phyloP scores from a whole-genome alignment of 2,329 filamentous ascomycete genomes.

The Coniochaeta sp. region DNA sequence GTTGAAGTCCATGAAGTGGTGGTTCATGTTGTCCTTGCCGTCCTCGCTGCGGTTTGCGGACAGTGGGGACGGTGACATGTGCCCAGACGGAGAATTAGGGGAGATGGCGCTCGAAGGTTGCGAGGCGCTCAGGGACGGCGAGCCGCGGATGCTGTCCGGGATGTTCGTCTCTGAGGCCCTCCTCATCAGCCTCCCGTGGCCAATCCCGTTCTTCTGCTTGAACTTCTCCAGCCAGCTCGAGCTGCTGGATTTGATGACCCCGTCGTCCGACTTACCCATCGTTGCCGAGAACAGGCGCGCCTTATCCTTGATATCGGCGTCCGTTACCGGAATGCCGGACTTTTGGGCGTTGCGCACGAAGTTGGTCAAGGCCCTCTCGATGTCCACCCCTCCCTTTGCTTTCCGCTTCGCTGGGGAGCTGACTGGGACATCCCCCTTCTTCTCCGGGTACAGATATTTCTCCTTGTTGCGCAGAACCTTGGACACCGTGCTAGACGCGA shows the following conservation, averaged over 20 bases:
- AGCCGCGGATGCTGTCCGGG: constrained; percentile 53
- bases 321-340: constrained; percentile 65
- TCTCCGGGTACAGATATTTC: constrained; percentile 78
- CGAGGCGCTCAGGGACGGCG: constrained; percentile 45
- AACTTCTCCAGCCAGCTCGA: constrained; percentile 88
- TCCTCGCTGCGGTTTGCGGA: constrained; percentile 66
- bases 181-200: constrained; percentile 41
- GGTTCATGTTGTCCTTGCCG: constrained; percentile 47
- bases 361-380: constrained; percentile 82
- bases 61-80: constrained; percentile 61
- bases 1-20: constrained; percentile 51
- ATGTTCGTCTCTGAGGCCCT: constrained; percentile 65
- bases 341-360: constrained; percentile 80
- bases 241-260: constrained; percentile 63
- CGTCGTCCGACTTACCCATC: constrained; percentile 61
- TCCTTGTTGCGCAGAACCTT: constrained; percentile 94
- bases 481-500: constrained; percentile 75
- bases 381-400: constrained; percentile 72
- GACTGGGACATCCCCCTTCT: constrained; percentile 54
- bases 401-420: constrained; percentile 80
- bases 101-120: constrained; percentile 63
- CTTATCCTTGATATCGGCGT: constrained; percentile 79
- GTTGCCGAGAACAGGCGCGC: constrained; percentile 73
- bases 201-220: constrained; percentile 74
- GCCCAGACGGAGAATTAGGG: constrained; percentile 62